Base-by-base conservation (phyloP, 2,329 filamentous ascomycete genomes). In the Phialophora macrospora region DNA sequence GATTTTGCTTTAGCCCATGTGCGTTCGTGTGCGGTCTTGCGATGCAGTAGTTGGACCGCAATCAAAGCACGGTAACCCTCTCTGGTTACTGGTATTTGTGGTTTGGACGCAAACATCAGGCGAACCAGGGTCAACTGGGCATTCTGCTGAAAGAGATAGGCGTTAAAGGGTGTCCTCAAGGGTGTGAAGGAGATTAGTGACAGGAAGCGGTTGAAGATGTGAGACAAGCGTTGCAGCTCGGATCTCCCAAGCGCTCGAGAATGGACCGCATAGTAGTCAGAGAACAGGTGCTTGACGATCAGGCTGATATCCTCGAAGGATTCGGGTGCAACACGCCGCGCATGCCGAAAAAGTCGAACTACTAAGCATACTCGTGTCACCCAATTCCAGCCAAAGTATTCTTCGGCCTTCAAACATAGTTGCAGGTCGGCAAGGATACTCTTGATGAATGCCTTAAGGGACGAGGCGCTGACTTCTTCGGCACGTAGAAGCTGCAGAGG, bases 1-100 rank as follows among this genome's bases (percentile, higher is more conserved):
- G 85, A 81, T 76, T 89, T 87, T 22, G 88, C 77, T 52, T 80
- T 77, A 2, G 86, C 86, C 81, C 85, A 88, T 65, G 85, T 79
- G 30, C 77, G 81, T 71, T 89, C 87, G 30, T 77, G 75, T 0
- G 70, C 44, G 0, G 85, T 87, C 73, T 89, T 89, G 51, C 77
- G 77, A 62, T 85, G 85, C 5, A 83, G 81, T 12, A 88, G 75
- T 71, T 88, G 86, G n/a, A 85, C 79, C 1, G 80, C 79, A 38
- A 82, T 76, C 17, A 88, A 77, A 30, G 83, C 84, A 62, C 83
- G 80, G 73, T 88, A 89, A 4, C 87, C 87, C 72, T 79, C 76
- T 57, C 82, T 78, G n/a, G 80, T 83, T n/a, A 89, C 80, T 2
- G 80, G 78, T 56, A 89, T 74, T 5, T 84, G 78, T 8, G 85